Evolutionary conservation across 768 basidiomycete genomes (phyloP), one percentile per base, ranked within the genome.

Genomic region (Tephrocybe sp.): DNA sequence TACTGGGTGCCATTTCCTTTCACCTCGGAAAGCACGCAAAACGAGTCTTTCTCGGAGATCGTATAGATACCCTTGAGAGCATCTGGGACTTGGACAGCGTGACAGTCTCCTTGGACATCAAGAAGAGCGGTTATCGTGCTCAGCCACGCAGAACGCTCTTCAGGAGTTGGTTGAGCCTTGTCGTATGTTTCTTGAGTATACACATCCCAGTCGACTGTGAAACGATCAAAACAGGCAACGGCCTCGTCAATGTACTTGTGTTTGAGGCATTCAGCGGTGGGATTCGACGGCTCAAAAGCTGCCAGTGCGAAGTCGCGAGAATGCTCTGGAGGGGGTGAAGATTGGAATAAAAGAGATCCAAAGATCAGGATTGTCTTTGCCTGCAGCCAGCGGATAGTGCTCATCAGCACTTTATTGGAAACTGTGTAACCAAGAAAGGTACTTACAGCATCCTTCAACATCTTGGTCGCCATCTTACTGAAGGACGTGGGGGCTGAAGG

Each of bases 1-100:
- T 58, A 59, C 18, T 56, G 37, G 13, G 37, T 51, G 27, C 52
- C 38, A 21, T 53, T 25, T n/a, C n/a, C 48, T n/a, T 39, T 47
- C 1, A 48, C 21, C 54, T 73, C 72, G 0, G 61, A 63, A 1
- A 67, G 58, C 6, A 73, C 54, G 44, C 71, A 73, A 47, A 62
- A 73, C 8, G 64, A 61, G 35, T 68, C 67, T 5, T 48, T 59
- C 12, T 53, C 47, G 9, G 59, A 53, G 15, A 69, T 59, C 19
- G 59, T 32, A 34, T 72, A 71, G 11, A 65, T 54, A 16, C 57
- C 48, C 9, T 47, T 45, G 25, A 73, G 62, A 21, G 53, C 27
- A 5, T 47, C n/a, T 5, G 72, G 69, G 26, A 73, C 52, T 13
- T 53, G 22, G 16, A 64, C 44, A 1, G 67, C 60, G 28, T 53